Evolutionary conservation across 192 early-diverging fungal genomes (phyloP).

Genomic region (Backusella tarrabulga): DNA sequence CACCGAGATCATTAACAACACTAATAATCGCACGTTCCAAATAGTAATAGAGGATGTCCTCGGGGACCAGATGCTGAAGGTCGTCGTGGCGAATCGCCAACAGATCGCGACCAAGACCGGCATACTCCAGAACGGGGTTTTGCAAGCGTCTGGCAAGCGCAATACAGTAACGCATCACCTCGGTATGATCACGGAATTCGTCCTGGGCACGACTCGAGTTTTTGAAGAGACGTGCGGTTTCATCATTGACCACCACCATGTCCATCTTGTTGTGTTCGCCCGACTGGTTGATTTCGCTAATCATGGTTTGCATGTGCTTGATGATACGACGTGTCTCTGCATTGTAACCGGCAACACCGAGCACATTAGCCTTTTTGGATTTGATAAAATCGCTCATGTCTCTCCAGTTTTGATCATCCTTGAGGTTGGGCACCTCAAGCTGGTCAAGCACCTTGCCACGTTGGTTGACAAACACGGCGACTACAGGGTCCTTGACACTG

Average conservation of each 20-base stretch:
- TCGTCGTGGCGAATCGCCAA: slow-evolving; percentile 73
- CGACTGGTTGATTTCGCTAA: slow-evolving; percentile 48
- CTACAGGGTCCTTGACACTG: slow-evolving; percentile 49
- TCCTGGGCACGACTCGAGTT: slow-evolving; percentile 67
- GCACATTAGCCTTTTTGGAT: slow-evolving; percentile 67
- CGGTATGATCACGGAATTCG: slow-evolving; percentile 68
- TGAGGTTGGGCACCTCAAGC: slow-evolving; percentile 60
- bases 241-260: slow-evolving; percentile 83
- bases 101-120: slow-evolving; percentile 64
- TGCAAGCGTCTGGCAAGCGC: slow-evolving; percentile 81
- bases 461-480: slow-evolving; percentile 73
- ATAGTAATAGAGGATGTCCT: slow-evolving; percentile 61
- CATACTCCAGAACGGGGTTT: slow-evolving; percentile 80
- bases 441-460: slow-evolving; percentile 68
- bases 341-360: slow-evolving; percentile 81
- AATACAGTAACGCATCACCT: slow-evolving; percentile 84
- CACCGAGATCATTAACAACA: slow-evolving; percentile 79
- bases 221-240: slow-evolving; percentile 83
- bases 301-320: slow-evolving; percentile 58
- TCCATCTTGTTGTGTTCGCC: slow-evolving; percentile 34
- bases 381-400: slow-evolving; percentile 58
- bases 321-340: slow-evolving; percentile 73
- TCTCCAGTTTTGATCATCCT: slow-evolving; percentile 41
- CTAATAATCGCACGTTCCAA: slow-evolving; percentile 89
- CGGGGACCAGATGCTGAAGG: slow-evolving; percentile 67